Evolutionary conservation across 2,329 filamentous ascomycete species (phyloP), one percentile per base, ranked within the genome.

Genomic region (Hymenoscyphus fraxineus): DNA sequence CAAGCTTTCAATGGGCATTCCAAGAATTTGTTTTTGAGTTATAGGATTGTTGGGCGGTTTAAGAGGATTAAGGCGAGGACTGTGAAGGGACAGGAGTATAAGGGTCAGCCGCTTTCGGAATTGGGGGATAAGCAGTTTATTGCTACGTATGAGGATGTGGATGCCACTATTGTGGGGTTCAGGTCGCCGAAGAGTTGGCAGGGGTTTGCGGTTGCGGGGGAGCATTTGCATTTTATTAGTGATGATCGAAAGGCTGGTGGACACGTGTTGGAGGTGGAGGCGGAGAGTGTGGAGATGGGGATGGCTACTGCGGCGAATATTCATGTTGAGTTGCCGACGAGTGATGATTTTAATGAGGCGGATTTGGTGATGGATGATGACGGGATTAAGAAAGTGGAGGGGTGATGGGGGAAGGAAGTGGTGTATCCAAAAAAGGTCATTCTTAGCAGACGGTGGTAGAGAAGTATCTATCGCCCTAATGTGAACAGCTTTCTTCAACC

Each of bases 141-240:
- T 10, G 74, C 76, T 55, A 69, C 70, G 58, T 79, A 78, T 61
- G 62, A 71, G 9, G 67, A 76, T 60, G 71, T 78, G 9, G 70
- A 73, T 12, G 79, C 78, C 0, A 78, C 76, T 2, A 74, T 81
- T 16, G 76, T 81, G 62, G 79, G 79, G 1, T 79, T 81, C 63
- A 70, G 77, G 44, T 66, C 63, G 38, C 68, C 68, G 9, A 41
- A 60, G 15, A 64, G 58, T 10, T 65, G 61, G 55, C 60, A 66
- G n/a, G 68, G 68, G 13, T 59, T 70, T 22, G 58, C 62, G 9
- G 68, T 70, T 41, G 65, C 62, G 6, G 68, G 68, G 22, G 60
- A 64, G 56, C 68, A 70, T 59, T 32, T 65, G 27, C 68, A 70
- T 60, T 70, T 70, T 51, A 62, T 70, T 19, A 57, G 57, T 12